A percentile compares a stretch with the other conserved stretches of the same genome.
Conservation (phyloP, 1,284 basidiomycete genomes). For the Flammula alnicola region DNA sequence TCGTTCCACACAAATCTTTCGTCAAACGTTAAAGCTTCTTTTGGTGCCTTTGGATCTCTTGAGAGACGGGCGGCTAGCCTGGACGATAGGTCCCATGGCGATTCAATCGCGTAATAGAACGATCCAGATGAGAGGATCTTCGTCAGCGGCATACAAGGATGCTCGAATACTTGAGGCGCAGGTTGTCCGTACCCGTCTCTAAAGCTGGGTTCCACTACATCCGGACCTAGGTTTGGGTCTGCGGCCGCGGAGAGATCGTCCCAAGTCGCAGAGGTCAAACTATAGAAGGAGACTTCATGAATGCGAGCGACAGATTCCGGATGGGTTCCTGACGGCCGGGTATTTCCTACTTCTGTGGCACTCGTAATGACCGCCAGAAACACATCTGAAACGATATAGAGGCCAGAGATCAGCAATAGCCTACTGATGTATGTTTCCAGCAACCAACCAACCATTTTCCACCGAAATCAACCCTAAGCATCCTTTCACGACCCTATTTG, state of each 20-base stretch:
- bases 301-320: constrained; percentile 74
- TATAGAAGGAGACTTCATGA: constrained; percentile 80
- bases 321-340: constrained; percentile 60
- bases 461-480: constrained; percentile 81
- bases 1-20: constrained; percentile 90
- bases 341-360: constrained; percentile 79
- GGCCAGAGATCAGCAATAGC: constrained; percentile 5
- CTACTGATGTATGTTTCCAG: background rate
- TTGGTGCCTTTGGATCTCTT: constrained; percentile 49
- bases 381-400: constrained; percentile 58
- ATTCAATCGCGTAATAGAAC: constrained; percentile 90
- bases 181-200: constrained; percentile 56
- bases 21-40: constrained; percentile 72
- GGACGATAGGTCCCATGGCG: constrained; percentile 89
- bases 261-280: constrained; percentile 71
- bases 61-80: constrained; percentile 72
- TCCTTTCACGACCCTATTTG: constrained; percentile 73
- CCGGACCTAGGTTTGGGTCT: constrained; percentile 55
- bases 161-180: constrained; percentile 66
- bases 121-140: constrained; percentile 92
- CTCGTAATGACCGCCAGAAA: constrained; percentile 81
- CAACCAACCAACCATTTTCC: constrained; percentile 56
- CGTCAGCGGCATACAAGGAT: constrained; percentile 88
- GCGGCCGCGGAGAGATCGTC: constrained; percentile 63
- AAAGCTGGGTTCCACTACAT: constrained; percentile 51